Evolutionary conservation across 345 rosid genomes (phyloP), one percentile per base, ranked within the genome.

Genomic region (Dovyalis caffra): DNA sequence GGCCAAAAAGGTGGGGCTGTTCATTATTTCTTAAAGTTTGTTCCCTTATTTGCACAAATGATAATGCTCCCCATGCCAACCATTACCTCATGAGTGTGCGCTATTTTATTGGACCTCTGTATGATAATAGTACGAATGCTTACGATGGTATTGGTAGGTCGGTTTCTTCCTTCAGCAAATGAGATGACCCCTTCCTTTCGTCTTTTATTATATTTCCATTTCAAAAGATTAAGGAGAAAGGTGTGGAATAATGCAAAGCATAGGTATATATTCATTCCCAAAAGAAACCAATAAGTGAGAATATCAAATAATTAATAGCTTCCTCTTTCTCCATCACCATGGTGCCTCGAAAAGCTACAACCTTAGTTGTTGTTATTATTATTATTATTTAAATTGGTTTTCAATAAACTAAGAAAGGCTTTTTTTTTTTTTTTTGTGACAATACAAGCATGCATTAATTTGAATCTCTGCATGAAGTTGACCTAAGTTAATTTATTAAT

Each of bases 21-120:
- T 12, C 21, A 63, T 63, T 4, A 63, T 31, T 32, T 32, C 11
- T 21, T 4, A 35, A 25, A 29, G 67, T 66, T 67, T 1, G 70
- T 49, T 33, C 45, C n/a, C 28, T 20, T 64, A 40, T 53, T 69
- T 37, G 67, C 15, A 26, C 32, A 64, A 74, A 74, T 70, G 47
- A 79, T 70, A 70, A 9, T 70, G 72, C 75, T 70, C 34, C 75
- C 72, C 82, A 74, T 74, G 78, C 82, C 71, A 60, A 9, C 51
- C 61, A 47, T 79, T 53, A 3, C 60, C 51, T 26, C 53, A 38
- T 53, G 53, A 15, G 69, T 33, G 31, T 56, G 18, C 66, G 18
- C 66, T 61, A n/a, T 53, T n/a, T n/a, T n/a, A n/a, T n/a, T 23
- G 60, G 26, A n/a, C 28, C 60, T 56, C 60, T 0, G 8, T 56